These are phyloP conservation scores for Trichodelitschia bisporula DNA, from an alignment of 495 filamentous ascomycete genomes.

Conservation along the genomic window DNA sequence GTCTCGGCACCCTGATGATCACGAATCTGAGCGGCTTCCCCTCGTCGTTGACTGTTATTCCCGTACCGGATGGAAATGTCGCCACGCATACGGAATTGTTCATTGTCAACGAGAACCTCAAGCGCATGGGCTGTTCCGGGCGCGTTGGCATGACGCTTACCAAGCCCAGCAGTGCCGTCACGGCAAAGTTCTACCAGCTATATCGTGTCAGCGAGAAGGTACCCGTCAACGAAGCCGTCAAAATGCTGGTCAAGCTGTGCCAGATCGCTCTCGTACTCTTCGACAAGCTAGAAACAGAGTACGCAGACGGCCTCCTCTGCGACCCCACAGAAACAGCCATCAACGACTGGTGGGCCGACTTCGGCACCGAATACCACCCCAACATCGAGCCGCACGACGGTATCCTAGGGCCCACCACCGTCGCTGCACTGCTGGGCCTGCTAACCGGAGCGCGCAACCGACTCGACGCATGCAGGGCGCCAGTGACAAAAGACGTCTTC, in stretches of 20 bases:
- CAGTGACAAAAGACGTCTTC: constrained; percentile 79
- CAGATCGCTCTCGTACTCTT: constrained; percentile 77
- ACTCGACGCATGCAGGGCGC: constrained; percentile 54
- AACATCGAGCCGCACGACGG: constrained; percentile 82
- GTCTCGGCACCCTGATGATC: constrained; percentile 67
- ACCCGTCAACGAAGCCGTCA: constrained; percentile 45
- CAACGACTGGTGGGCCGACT: constrained; percentile 88
- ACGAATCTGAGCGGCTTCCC: constrained; percentile 84
- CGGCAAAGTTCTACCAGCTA: constrained; percentile 77
- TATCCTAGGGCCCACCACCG: constrained; percentile 74
- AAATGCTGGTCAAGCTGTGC: constrained; percentile 79
- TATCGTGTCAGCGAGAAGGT: constrained; percentile 72
- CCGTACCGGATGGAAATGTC: constrained; percentile 69
- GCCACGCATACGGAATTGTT: constrained; percentile 60
- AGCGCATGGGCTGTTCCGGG: constrained; percentile 76
- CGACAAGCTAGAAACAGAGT: constrained; percentile 64
- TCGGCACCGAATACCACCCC: constrained; percentile 74
- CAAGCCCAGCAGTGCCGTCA: constrained; percentile 48
- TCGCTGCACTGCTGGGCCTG: constrained; percentile 67
- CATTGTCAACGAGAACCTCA: constrained; percentile 86
- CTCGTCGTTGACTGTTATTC: constrained; percentile 66
- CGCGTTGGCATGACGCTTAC: constrained; percentile 62
- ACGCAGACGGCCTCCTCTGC: constrained; percentile 79
- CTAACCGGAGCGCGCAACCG: constrained; percentile 77
- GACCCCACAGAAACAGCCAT: constrained; percentile 80